Conservation (phyloP, 805 yeast species). For the Starmerella khaoyaiensis region DNA sequence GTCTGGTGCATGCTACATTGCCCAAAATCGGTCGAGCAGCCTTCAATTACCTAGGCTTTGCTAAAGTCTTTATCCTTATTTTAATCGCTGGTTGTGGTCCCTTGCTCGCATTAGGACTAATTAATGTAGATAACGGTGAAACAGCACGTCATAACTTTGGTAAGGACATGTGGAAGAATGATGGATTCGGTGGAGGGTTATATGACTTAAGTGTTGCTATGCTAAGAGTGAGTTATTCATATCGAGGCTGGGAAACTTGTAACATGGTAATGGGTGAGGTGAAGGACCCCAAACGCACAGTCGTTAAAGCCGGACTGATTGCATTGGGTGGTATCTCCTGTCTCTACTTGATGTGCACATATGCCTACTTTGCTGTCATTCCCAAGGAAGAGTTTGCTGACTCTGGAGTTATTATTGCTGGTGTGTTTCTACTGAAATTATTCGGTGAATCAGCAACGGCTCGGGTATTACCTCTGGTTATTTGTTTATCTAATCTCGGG, state of each 20-base stretch:
- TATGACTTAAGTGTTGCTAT: constrained; percentile 46
- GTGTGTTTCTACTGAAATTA: constrained; percentile 43
- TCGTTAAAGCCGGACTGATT: constrained; percentile 48
- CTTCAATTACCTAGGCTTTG: constrained; percentile 42
- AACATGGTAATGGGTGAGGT: constrained; percentile 50
- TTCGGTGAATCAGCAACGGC: constrained; percentile 44
- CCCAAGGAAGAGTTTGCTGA: constrained; percentile 31
- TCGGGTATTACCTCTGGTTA: constrained; percentile 40
- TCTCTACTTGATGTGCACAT: constrained; percentile 43
- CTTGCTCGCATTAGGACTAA: constrained; percentile 24
- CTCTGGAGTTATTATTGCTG: constrained; percentile 54
- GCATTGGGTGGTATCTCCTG: constrained; percentile 42
- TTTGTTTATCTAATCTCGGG: constrained; percentile 51
- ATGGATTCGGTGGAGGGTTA: constrained; percentile 33
- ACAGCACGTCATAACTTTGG: constrained; percentile 29
- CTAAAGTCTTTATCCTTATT: constrained; percentile 40
- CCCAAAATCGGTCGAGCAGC: constrained; percentile 41
- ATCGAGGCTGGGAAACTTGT: constrained; percentile 61
- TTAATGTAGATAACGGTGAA: constrained; percentile 26
- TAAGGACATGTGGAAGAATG: constrained; percentile 30
- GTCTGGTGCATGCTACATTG: constrained; percentile 35
- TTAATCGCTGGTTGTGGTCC: constrained; percentile 39
- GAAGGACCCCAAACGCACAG: constrained; percentile 41
- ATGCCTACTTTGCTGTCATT: constrained; percentile 46
- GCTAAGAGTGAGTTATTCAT: constrained; percentile 47